phyloP scores from a whole-genome alignment of 2,329 filamentous ascomycete genomes.

The Leptodontidium sp. region DNA sequence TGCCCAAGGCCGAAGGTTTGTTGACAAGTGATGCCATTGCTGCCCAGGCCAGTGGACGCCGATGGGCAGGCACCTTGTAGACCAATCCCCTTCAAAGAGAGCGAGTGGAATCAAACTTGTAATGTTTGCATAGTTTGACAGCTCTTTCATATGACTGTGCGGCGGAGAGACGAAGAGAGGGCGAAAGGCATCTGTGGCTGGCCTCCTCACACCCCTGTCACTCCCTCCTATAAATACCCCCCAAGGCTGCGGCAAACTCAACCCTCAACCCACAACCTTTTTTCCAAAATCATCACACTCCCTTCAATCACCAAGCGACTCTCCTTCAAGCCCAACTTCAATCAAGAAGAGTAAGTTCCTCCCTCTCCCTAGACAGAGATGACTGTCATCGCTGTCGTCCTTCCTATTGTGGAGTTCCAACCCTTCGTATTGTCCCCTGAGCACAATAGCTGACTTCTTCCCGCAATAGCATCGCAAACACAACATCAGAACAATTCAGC shows the following conservation, averaged over 20 bases:
- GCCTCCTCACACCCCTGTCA: background rate
- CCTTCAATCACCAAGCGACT: background rate
- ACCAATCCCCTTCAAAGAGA: background rate
- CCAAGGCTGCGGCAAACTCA: background rate
- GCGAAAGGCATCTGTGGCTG: slow-evolving; percentile 3
- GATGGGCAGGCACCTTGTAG: background rate
- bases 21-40: background rate
- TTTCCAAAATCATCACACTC: slow-evolving; percentile 12
- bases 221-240: background rate
- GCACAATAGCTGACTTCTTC: slow-evolving; percentile 8
- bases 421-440: slow-evolving; percentile 8
- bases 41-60: background rate
- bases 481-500: background rate
- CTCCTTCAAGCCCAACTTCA: background rate
- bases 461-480: slow-evolving; percentile 12
- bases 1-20: background rate
- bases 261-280: slow-evolving; percentile 4
- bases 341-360: slow-evolving; percentile 1
- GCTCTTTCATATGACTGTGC: background rate
- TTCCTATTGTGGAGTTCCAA: background rate
- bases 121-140: slow-evolving; percentile 5
- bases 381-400: background rate
- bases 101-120: background rate
- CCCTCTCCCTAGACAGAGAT: background rate
- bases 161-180: background rate